phyloP scores from a whole-genome alignment of 2,329 filamentous ascomycete genomes.

The Cladosporium velox region DNA sequence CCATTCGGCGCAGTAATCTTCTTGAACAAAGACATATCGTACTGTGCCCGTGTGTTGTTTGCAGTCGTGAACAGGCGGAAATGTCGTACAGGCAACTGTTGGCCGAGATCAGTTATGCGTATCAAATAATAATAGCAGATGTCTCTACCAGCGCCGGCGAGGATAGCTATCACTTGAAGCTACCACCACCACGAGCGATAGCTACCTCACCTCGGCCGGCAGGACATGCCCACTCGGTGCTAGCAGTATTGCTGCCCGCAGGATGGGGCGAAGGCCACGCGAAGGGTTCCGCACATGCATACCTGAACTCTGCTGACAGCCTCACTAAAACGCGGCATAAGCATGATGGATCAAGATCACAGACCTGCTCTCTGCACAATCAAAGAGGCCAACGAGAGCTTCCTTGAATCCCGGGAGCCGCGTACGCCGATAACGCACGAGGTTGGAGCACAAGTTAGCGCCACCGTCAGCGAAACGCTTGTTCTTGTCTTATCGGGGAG shows the following conservation, averaged over 20 bases:
- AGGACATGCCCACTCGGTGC: slow-evolving; percentile 18
- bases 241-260: not conserved
- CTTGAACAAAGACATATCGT: slow-evolving; percentile 51
- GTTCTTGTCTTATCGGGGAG: slow-evolving; percentile 9
- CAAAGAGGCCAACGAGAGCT: not conserved
- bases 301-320: slow-evolving; percentile 2
- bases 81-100: not conserved
- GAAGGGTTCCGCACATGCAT: slow-evolving; percentile 8
- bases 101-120: not conserved
- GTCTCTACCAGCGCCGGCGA: not conserved
- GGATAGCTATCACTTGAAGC: not conserved
- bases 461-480: not conserved
- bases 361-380: not conserved
- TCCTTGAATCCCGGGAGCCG: not conserved
- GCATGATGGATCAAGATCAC: not conserved
- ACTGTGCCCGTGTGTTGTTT: not conserved
- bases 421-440: not conserved
- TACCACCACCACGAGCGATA: not conserved
- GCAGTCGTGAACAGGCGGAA: not conserved
- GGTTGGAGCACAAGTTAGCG: not conserved
- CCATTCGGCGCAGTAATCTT: slow-evolving; percentile 77
- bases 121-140: not conserved
- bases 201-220: slow-evolving; percentile 13
- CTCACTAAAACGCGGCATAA: not conserved
- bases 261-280: not conserved